Conservation (phyloP, 2,329 filamentous ascomycete genomes). For the Stagonosporopsis rhizophila region DNA sequence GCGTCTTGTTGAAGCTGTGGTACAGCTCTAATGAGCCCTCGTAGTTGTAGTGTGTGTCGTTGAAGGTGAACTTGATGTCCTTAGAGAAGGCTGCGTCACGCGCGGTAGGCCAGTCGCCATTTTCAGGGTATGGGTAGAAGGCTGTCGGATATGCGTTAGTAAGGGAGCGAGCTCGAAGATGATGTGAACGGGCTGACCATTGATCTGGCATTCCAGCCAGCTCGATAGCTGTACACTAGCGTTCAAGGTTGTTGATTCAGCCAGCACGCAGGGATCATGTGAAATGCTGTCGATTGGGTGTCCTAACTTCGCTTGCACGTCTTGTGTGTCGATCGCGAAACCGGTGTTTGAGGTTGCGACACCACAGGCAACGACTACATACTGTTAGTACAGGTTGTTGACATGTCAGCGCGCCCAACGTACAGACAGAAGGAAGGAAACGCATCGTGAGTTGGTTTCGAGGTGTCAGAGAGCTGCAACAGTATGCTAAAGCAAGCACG, state of each 20-base stretch:
- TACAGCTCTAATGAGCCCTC: conserved; percentile 37
- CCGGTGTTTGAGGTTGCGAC: not conserved
- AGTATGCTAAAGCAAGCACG: no score
- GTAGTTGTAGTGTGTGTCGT: conserved; percentile 43
- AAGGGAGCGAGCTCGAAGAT: not conserved
- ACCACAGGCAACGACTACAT: not conserved
- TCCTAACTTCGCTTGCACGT: not conserved
- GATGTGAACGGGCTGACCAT: conserved; percentile 23
- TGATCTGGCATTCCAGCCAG: conserved; percentile 44
- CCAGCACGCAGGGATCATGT: conserved; percentile 34
- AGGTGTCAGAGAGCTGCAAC: not conserved
- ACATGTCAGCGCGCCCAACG: not conserved
- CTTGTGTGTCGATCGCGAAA: not conserved
- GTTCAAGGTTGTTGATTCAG: conserved; percentile 31
- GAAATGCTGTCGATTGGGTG: not conserved
- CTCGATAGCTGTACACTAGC: conserved; percentile 38
- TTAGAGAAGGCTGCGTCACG: conserved; percentile 35
- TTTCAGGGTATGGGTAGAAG: conserved; percentile 44
- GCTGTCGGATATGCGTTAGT: conserved; percentile 17
- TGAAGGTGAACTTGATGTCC: conserved; percentile 42
- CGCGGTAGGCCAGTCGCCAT: conserved; percentile 36
- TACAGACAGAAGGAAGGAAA: conserved; percentile 1
- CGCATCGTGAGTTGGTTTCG: not conserved
- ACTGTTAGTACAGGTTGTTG: not conserved
- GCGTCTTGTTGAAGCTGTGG: conserved; percentile 36